Evolutionary conservation across 768 basidiomycete species (phyloP), one percentile per base, ranked within the genome.

Genomic region (Leccinum incarnatum): DNA sequence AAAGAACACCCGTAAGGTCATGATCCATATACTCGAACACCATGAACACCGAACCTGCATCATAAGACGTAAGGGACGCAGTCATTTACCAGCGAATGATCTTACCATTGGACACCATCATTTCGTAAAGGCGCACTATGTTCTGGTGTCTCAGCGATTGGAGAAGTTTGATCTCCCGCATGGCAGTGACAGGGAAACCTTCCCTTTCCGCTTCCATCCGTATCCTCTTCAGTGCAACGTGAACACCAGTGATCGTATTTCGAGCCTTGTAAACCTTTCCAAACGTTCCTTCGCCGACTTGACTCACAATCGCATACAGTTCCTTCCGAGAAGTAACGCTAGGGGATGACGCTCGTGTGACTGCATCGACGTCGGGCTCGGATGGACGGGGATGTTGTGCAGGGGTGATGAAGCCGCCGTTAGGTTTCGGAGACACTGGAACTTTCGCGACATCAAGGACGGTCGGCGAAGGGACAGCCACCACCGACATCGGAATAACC

Each of bases 11-110:
- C 2, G 95, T 98, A 55, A 99, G 79, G 70, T 99, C 97, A 70
- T 98, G 96, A 67, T 99, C 95, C 92, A 97, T 92, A 74, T 99
- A 99, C 73, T 98, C 95, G 67, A 98, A 94, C 40, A 99, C 96
- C 97, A 99, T 99, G 75, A 93, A 96, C 45, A 97, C 95, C 51
- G 90, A 88, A 58, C 94, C 96, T 98, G 66, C 5, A 17, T 19
- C n/a, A 45, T 19, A 51, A 56, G 59, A 11, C 9, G 32, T 70
- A 36, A 72, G 56, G n/a, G 12, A 36, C 14, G 23, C 10, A 12
- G 0, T 10, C 11, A 54, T 27, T 37, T 47, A 10, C 42, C 2
- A 29, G 19, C 9, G 11, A 47, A 56, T 8, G 17, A 12, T 64
- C 83, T 63, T 65, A 95, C 97, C 95, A 65, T 93, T 91, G 1